Evolutionary conservation across 2,329 filamentous ascomycete genomes (phyloP).

Genomic region (Fusarium anguioides): DNA sequence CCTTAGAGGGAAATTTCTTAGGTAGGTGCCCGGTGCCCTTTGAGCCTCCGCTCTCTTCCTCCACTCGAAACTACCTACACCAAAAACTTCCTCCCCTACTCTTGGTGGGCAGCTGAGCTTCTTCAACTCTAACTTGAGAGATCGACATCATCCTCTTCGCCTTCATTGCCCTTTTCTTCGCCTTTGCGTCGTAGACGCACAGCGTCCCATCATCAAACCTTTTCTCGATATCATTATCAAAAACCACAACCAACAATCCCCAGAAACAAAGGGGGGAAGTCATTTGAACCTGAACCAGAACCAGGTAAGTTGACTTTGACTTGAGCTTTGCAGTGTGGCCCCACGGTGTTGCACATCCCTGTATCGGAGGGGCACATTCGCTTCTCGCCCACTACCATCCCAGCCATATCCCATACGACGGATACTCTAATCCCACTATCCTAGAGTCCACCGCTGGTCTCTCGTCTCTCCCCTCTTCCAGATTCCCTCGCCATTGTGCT

Average conservation of each 20-base stretch:
- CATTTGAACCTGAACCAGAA: neutral
- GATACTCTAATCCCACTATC: slow-evolving; percentile 23
- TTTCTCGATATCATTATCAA: neutral
- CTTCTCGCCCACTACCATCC: slow-evolving; percentile 41
- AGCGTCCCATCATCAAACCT: neutral
- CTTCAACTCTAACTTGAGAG: slow-evolving; percentile 29
- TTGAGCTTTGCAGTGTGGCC: slow-evolving; percentile 42
- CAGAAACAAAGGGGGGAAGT: neutral
- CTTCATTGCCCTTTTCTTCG: neutral
- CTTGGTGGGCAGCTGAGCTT: slow-evolving; percentile 35
- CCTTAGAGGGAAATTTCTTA: slow-evolving; percentile 12
- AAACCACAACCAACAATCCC: neutral
- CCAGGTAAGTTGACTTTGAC: slow-evolving; percentile 20
- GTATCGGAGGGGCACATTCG: slow-evolving; percentile 46
- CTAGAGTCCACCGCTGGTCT: slow-evolving; percentile 43
- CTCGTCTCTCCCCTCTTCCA: slow-evolving; percentile 27
- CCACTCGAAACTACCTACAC: slow-evolving; percentile 26
- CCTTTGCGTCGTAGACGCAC: neutral
- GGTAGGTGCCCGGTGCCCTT: slow-evolving; percentile 2
- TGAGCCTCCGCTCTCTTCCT: slow-evolving; percentile 27
- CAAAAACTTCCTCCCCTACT: slow-evolving; percentile 27
- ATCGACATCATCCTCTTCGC: slow-evolving; percentile 1
- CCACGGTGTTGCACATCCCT: slow-evolving; percentile 44
- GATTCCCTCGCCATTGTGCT: slow-evolving; percentile 29
- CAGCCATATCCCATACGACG: slow-evolving; percentile 26